These are phyloP conservation scores for Trypanosoma scelopori DNA, from an alignment of 208 protist genomes.

Conservation along the genomic window DNA sequence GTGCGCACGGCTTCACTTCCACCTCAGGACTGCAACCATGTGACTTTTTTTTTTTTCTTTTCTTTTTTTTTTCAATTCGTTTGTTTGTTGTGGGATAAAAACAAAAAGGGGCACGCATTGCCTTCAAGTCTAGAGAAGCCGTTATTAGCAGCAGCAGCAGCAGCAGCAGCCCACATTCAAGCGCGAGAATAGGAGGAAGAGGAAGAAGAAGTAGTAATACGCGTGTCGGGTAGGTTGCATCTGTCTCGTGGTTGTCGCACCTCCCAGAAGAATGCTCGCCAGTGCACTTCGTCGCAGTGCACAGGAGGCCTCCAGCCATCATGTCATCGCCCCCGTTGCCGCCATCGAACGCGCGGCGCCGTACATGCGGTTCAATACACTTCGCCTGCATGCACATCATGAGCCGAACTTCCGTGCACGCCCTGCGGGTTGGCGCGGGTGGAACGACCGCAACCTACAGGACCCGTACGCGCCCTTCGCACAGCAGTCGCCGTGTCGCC, in stretches of 20 bases:
- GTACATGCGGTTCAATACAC: conserved; percentile 81
- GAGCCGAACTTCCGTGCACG: conserved; percentile 80
- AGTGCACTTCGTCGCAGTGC: conserved; percentile 62
- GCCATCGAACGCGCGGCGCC: conserved; percentile 64
- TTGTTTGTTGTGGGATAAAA: not conserved
- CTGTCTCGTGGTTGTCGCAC: not conserved
- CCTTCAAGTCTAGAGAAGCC: not conserved
- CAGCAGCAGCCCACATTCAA: not conserved
- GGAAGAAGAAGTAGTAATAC: conserved; percentile 13
- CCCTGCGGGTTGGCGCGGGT: conserved; percentile 71
- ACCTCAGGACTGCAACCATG: not conserved
- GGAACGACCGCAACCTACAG: conserved; percentile 66
- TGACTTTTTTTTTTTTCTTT: conserved; percentile 18
- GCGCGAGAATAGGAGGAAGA: not conserved
- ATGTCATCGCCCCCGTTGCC: conserved; percentile 53
- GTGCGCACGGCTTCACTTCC: not conserved
- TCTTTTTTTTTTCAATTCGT: conserved; percentile 14
- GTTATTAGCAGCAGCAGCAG: too few species aligned
- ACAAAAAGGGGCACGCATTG: too few species aligned
- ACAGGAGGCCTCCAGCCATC: conserved; percentile 28
- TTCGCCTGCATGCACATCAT: conserved; percentile 64
- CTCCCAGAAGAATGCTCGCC: conserved; percentile 43
- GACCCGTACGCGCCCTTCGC: conserved; percentile 76
- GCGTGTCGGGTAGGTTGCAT: not conserved
- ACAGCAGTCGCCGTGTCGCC: conserved; percentile 60